Conservation (phyloP, 2,329 filamentous ascomycete genomes). For the Madurella fahalii region DNA sequence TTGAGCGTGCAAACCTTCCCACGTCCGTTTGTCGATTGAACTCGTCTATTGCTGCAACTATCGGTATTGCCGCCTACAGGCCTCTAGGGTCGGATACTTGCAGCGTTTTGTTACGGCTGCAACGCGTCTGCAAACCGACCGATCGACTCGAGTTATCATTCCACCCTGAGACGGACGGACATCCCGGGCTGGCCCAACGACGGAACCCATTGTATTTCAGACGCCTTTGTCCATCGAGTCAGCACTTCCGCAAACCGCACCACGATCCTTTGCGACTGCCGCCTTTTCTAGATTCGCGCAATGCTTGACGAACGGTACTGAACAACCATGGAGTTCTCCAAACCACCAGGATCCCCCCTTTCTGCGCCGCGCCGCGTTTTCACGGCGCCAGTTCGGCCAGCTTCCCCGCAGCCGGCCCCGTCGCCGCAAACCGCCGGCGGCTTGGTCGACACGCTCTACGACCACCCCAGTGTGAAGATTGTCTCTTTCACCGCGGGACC, state of each 20-base stretch:
- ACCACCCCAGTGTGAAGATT: constrained; percentile 69
- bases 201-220: background rate
- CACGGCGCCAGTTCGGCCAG: constrained; percentile 36
- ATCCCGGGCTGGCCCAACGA: background rate
- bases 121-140: background rate
- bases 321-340: constrained; percentile 26
- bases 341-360: constrained; percentile 20
- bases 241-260: background rate
- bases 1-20: too few species aligned
- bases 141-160: constrained; percentile 11
- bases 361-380: constrained; percentile 28
- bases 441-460: constrained; percentile 67
- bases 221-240: background rate
- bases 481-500: constrained; percentile 46
- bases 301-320: constrained; percentile 17
- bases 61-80: background rate
- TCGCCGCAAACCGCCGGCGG: constrained; percentile 29
- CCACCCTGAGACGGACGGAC: constrained; percentile 15
- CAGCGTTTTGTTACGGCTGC: background rate
- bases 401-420: constrained; percentile 24
- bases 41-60: background rate
- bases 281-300: background rate
- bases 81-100: background rate
- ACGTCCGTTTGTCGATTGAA: background rate
- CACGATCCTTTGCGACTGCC: background rate